A percentile compares a stretch with the other conserved stretches of the same genome.
Conservation (phyloP, 2,329 filamentous ascomycete genomes). For the Ceratocystis colombiana region DNA sequence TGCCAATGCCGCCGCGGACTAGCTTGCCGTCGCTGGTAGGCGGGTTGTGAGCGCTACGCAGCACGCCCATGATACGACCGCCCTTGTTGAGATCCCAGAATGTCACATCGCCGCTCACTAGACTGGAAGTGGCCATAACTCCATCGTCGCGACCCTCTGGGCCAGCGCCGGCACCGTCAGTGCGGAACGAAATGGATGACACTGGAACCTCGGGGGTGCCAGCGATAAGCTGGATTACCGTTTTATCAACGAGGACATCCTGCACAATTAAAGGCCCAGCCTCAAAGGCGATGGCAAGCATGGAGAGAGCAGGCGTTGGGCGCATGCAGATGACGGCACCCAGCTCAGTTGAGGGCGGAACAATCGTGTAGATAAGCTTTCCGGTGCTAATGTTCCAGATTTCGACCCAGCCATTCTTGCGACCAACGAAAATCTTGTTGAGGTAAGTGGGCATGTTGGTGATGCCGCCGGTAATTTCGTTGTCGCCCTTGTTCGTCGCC, state of each 20-base stretch:
- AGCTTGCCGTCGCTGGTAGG: constrained; percentile 45
- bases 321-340: constrained; percentile 82
- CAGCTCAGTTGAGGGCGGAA: constrained; percentile 60
- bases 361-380: constrained; percentile 81
- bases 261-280: constrained; percentile 69
- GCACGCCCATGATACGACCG: constrained; percentile 72
- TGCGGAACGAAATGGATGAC: constrained; percentile 79
- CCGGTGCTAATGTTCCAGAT: constrained; percentile 95
- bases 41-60: constrained; percentile 80
- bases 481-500: constrained; percentile 47
- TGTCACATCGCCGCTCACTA: constrained; percentile 72
- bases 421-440: constrained; percentile 89
- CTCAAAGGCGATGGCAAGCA: constrained; percentile 80
- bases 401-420: constrained; percentile 79
- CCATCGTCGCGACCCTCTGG: constrained; percentile 75
- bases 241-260: constrained; percentile 69
- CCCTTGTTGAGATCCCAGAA: constrained; percentile 94
- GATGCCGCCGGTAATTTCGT: constrained; percentile 65
- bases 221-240: constrained; percentile 58
- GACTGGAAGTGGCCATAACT: constrained; percentile 85
- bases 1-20: constrained; percentile 71
- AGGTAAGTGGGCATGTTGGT: constrained; percentile 88
- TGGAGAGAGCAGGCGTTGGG: constrained; percentile 69
- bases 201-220: constrained; percentile 56
- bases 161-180: constrained; percentile 77